These are phyloP conservation scores for Evernia prunastri DNA, from an alignment of 495 filamentous ascomycete genomes.

Conservation along the genomic window DNA sequence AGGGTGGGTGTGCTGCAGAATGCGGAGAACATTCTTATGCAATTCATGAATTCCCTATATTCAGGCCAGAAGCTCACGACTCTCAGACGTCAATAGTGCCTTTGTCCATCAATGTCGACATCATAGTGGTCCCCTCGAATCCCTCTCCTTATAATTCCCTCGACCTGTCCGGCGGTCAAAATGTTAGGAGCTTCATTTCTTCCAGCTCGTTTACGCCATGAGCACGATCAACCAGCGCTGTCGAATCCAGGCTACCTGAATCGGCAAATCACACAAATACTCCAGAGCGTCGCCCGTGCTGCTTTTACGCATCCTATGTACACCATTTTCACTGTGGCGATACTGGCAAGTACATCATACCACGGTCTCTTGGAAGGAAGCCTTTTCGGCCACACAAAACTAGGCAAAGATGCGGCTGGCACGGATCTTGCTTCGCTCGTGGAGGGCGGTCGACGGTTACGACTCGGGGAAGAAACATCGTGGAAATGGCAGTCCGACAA, in stretches of 20 bases:
- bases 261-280: constrained; percentile 61
- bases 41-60: not conserved
- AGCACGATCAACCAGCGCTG: constrained; percentile 39
- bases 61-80: not conserved
- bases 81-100: not conserved
- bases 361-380: constrained; percentile 84
- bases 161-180: not conserved
- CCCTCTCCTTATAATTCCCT: not conserved
- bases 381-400: constrained; percentile 57
- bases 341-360: constrained; percentile 90
- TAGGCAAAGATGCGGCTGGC: constrained; percentile 54
- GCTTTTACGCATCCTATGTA: constrained; percentile 92
- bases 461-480: constrained; percentile 67
- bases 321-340: constrained; percentile 80
- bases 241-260: constrained; percentile 58
- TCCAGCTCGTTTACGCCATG: constrained; percentile 57
- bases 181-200: constrained; percentile 57
- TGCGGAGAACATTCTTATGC: not conserved
- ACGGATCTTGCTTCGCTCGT: constrained; percentile 70
- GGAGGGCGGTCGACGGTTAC: constrained; percentile 69
- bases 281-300: constrained; percentile 71
- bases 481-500: constrained; percentile 88
- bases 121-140: not conserved
- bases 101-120: constrained; percentile 2
- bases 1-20: constrained; percentile 1